Base-by-base conservation (phyloP, 176 grass and related monocot species). In the Eremochloa ophiuroides region DNA sequence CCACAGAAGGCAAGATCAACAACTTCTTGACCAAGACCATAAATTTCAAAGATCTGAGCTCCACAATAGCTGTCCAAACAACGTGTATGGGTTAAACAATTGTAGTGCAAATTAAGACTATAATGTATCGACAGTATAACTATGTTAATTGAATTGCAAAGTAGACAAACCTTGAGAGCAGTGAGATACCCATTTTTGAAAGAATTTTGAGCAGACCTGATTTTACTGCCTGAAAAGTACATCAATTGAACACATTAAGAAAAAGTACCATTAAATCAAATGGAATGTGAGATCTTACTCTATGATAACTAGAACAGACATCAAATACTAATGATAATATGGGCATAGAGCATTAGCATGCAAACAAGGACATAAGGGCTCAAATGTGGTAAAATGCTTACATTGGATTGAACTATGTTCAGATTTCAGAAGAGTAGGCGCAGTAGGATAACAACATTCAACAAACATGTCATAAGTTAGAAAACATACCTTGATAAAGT, bases 141-240 rank as follows among this genome's bases (percentile, higher is more conserved):
- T 48, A 3, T 77, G 66, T 50, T 65, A 62, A 59, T 74, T 79
- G 29, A 40, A 81, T 84, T 42, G 50, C 58, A 71, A 76, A 73
- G 76, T 80, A 86, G 26, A 90, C 88, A 91, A 83, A 99, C 97
- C 97, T 99, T 84, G 97, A 96, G n/a, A 99, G 97, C 83, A 99
- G 82, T 75, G 93, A 99, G 88, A 99, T 99, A 17, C 97, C 97
- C 97, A 99, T 99, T 91, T 99, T 99, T 84, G 97, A 99, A 84
- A 99, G 93, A 62, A 99, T 99, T 83, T 99, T 99, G 64, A 99
- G 88, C 77, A 99, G 89, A 67, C 97, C 97, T 84, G 89, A 89
- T 90, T 90, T 95, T 75, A 99, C 88, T 76, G 97, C 97, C 97
- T 99, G 85, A 84, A 84, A 97, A 84, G 63, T 60, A 76, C 79